Evolutionary conservation across 1,284 basidiomycete species (phyloP).

Genomic region (Rhodotorula sp.): DNA sequence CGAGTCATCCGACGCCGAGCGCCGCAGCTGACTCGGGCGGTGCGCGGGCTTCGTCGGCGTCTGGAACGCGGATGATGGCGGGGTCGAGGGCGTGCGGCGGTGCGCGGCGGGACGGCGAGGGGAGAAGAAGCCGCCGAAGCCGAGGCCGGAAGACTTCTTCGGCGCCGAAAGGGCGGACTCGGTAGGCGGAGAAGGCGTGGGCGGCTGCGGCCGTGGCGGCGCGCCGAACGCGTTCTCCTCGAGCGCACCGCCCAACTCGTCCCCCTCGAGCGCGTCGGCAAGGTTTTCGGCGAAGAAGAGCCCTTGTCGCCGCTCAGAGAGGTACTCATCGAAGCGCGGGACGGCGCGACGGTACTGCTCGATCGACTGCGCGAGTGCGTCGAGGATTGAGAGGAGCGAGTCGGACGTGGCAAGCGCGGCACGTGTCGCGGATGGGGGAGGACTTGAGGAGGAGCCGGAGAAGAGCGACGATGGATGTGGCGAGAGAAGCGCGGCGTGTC

Average conservation of each 20-base stretch:
- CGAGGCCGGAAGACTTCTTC: conserved; percentile 8
- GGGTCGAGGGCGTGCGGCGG: conserved; percentile 17
- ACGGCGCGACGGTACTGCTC: conserved; percentile 66
- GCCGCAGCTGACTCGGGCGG: conserved; percentile 8
- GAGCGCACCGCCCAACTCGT: conserved; percentile 53
- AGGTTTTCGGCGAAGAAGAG: conserved; percentile 90
- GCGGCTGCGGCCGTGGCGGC: not conserved
- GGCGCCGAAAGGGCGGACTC: not conserved
- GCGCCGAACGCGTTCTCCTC: conserved; percentile 58
- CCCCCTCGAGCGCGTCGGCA: conserved; percentile 72
- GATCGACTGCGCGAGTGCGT: conserved; percentile 32
- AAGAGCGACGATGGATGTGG: not conserved
- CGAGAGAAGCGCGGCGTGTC: conserved; percentile 25
- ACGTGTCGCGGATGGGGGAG: conserved; percentile 9
- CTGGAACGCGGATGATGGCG: conserved; percentile 6
- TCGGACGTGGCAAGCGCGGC: conserved; percentile 11
- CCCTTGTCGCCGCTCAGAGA: conserved; percentile 82
- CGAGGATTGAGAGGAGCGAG: conserved; percentile 29
- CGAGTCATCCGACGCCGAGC: conserved; percentile 52
- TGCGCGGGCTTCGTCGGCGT: not conserved
- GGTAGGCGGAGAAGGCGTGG: conserved; percentile 9
- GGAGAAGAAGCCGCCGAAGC: conserved; percentile 27
- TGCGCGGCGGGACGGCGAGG: conserved; percentile 30
- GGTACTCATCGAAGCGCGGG: conserved; percentile 77
- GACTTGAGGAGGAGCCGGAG: not conserved